phyloP scores from a whole-genome alignment of 2,329 filamentous ascomycete genomes.

The Ascochyta pisi region DNA sequence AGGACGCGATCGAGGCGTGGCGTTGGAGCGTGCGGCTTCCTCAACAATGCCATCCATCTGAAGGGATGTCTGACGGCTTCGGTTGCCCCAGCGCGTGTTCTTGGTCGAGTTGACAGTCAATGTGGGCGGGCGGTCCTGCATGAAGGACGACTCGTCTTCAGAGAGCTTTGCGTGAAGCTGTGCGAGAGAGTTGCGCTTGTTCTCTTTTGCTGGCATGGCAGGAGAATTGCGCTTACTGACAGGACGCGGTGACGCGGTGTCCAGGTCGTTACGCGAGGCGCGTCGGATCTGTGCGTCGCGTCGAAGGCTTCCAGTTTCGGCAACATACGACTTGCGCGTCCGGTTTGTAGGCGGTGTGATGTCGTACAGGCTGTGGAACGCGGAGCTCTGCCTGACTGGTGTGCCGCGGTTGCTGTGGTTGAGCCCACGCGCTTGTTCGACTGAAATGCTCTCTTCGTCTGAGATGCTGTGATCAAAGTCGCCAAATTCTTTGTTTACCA shows the following conservation, averaged over 20 bases:
- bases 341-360: slow-evolving; percentile 52
- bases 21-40: slow-evolving; percentile 25
- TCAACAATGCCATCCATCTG: slow-evolving; percentile 41
- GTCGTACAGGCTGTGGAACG: slow-evolving; percentile 58
- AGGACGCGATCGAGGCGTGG: slow-evolving; percentile 42
- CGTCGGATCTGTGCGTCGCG: slow-evolving; percentile 56
- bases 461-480: slow-evolving; percentile 52
- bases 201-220: slow-evolving; percentile 42
- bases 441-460: slow-evolving; percentile 58
- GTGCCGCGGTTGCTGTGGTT: slow-evolving; percentile 49
- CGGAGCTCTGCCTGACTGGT: slow-evolving; percentile 56
- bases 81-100: slow-evolving; percentile 63
- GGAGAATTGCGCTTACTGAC: slow-evolving; percentile 46
- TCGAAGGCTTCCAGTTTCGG: slow-evolving; percentile 49
- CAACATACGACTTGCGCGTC: slow-evolving; percentile 44
- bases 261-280: slow-evolving; percentile 52
- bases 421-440: slow-evolving; percentile 64
- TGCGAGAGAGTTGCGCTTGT: slow-evolving; percentile 59
- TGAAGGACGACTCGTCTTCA: slow-evolving; percentile 61
- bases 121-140: slow-evolving; percentile 59
- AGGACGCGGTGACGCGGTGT: slow-evolving; percentile 48
- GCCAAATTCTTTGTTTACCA: slow-evolving; percentile 49
- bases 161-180: slow-evolving; percentile 63
- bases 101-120: slow-evolving; percentile 50
- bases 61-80: slow-evolving; percentile 51